A percentile compares a stretch with the other conserved stretches of the same genome.
Evolutionary conservation across 2,329 filamentous ascomycete genomes (phyloP).

Genomic region (Trichoderma sp.): DNA sequence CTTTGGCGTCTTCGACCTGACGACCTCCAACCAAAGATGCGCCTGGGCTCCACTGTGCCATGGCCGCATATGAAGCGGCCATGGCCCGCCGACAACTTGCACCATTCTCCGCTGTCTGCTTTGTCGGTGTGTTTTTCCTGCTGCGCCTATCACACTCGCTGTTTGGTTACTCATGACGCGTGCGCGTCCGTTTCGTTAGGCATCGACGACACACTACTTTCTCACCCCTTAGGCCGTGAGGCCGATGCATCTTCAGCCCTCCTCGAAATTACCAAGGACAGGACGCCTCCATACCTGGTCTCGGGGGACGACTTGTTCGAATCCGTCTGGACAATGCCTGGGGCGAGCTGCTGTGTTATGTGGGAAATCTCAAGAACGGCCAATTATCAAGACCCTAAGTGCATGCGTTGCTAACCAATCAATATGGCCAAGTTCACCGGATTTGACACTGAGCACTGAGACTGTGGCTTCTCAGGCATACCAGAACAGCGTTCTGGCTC

Average conservation of each 20-base stretch:
- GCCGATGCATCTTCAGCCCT: slow-evolving; percentile 22
- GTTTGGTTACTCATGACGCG: slow-evolving; percentile 35
- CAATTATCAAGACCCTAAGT: slow-evolving; percentile 6
- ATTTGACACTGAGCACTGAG: slow-evolving; percentile 19
- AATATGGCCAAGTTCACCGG: slow-evolving; percentile 4
- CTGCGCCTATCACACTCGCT: slow-evolving; percentile 35
- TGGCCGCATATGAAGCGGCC: slow-evolving; percentile 43
- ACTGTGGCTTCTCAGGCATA: slow-evolving; percentile 11
- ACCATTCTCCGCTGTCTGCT: slow-evolving; percentile 33
- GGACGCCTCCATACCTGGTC: slow-evolving; percentile 9
- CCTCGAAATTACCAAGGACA: slow-evolving; percentile 7
- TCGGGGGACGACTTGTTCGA: slow-evolving; percentile 13
- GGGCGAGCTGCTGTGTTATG: slow-evolving; percentile 20
- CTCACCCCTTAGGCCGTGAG: slow-evolving; percentile 23
- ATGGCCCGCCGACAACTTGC: slow-evolving; percentile 27
- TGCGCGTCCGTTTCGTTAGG: slow-evolving; percentile 28
- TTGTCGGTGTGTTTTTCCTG: slow-evolving; percentile 45
- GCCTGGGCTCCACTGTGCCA: slow-evolving; percentile 41
- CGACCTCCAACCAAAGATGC: slow-evolving; percentile 35
- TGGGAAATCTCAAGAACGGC: slow-evolving; percentile 24
- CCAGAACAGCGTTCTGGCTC: slow-evolving; percentile 12
- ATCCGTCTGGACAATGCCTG: slow-evolving; percentile 22
- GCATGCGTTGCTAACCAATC: slow-evolving; percentile 20
- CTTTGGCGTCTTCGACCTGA: neutral
- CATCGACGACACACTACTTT: slow-evolving; percentile 31